Conservation (phyloP, 306 rosid species). For the Casuarina cunninghamiana region DNA sequence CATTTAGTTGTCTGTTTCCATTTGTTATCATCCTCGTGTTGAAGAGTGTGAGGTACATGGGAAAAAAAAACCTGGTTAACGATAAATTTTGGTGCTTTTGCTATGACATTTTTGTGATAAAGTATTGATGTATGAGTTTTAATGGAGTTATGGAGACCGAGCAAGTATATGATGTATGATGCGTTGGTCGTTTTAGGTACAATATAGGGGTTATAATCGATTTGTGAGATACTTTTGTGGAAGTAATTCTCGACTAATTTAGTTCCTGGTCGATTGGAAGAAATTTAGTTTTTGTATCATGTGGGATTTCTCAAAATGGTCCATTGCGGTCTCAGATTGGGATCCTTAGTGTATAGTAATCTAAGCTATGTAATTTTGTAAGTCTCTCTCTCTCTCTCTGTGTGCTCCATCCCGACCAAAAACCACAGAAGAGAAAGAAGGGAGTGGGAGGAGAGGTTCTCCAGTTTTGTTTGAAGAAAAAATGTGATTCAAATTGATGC, state of each 20-base stretch:
- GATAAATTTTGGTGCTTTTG: neutral
- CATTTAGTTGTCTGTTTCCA: neutral
- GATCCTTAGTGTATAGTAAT: neutral
- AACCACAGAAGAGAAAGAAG: neutral
- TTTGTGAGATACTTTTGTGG: neutral
- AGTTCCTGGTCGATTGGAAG: neutral
- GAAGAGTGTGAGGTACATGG: neutral
- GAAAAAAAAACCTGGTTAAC: neutral
- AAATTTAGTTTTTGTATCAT: neutral
- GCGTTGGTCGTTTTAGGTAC: neutral
- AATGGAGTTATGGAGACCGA: neutral
- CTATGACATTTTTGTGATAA: conserved; percentile 9
- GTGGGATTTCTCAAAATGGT: neutral
- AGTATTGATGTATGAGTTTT: neutral
- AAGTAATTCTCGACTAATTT: neutral
- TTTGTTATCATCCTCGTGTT: neutral
- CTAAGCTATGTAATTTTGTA: neutral
- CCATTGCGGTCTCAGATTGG: neutral
- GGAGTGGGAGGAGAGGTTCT: neutral
- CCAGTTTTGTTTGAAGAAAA: neutral
- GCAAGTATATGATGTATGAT: neutral
- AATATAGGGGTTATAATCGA: neutral
- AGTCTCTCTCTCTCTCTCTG: neutral
- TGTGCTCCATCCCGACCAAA: neutral
- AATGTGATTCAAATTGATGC: neutral